phyloP scores from a whole-genome alignment of 805 yeast genomes.

The Ogataea nakhonphanomensis region DNA sequence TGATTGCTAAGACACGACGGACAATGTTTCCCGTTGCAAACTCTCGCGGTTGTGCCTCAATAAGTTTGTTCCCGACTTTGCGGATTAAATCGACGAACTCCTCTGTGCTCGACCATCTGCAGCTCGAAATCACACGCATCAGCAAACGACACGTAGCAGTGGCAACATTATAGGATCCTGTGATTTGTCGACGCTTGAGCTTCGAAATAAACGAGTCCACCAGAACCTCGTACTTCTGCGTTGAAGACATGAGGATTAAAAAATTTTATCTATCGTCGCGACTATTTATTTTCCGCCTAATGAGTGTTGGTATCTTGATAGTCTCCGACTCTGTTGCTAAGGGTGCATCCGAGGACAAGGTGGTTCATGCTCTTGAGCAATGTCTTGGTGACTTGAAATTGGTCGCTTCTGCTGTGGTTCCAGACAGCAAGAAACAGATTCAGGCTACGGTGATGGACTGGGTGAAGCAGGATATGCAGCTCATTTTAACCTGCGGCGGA shows the following conservation, averaged over 20 bases:
- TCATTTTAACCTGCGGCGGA: conserved; percentile 50
- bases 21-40: conserved; percentile 87
- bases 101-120: conserved; percentile 78
- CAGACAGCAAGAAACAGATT: conserved; percentile 36
- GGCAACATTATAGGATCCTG: conserved; percentile 80
- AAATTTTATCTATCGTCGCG: conserved; percentile 8
- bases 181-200: conserved; percentile 79
- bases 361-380: conserved; percentile 28
- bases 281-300: conserved; percentile 1
- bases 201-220: conserved; percentile 37
- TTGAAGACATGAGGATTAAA: conserved; percentile 12
- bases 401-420: conserved; percentile 27
- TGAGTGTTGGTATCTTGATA: conserved; percentile 33
- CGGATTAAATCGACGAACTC: conserved; percentile 72
- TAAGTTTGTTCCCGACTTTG: conserved; percentile 64
- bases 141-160: conserved; percentile 81
- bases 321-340: conserved; percentile 40
- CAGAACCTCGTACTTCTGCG: conserved; percentile 29
- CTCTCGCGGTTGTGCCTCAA: conserved; percentile 84
- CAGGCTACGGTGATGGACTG: conserved; percentile 28
- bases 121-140: conserved; percentile 83
- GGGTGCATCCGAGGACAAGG: conserved; percentile 33
- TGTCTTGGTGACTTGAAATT: conserved; percentile 12
- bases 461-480: conserved; percentile 23
- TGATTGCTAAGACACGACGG: conserved; percentile 79